These are phyloP conservation scores for Sonneratia caseolaris DNA, from an alignment of 345 rosid species.

Conservation along the genomic window DNA sequence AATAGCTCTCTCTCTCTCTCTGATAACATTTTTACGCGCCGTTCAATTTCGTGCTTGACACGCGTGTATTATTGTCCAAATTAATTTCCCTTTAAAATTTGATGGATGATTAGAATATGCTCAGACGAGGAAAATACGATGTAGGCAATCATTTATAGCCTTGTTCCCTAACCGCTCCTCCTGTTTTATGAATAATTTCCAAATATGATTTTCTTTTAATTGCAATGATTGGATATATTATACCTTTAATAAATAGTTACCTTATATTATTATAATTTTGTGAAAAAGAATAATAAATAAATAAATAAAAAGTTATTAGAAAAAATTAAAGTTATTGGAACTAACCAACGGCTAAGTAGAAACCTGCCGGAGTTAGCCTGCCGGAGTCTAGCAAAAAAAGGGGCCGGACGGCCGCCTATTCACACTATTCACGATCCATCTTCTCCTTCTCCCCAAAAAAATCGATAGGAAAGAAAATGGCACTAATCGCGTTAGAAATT, in stretches of 20 bases:
- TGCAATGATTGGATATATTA: too few species aligned
- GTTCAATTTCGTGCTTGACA: background rate
- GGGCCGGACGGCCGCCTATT: constrained; percentile 1
- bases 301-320: background rate
- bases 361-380: background rate
- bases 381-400: background rate
- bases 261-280: background rate
- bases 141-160: too few species aligned
- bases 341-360: background rate
- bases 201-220: too few species aligned
- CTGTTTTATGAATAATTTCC: too few species aligned
- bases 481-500: background rate
- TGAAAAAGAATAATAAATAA: too few species aligned
- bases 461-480: background rate
- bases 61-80: background rate
- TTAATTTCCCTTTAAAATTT: too few species aligned
- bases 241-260: too few species aligned
- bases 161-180: too few species aligned
- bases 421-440: background rate
- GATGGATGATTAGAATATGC: background rate
- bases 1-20: background rate
- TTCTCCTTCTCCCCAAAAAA: constrained; percentile 1
- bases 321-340: background rate
- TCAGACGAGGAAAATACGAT: too few species aligned
- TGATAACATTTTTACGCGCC: background rate